Base-by-base conservation (phyloP, 2,329 filamentous ascomycete species). In the Fusarium sp. region DNA sequence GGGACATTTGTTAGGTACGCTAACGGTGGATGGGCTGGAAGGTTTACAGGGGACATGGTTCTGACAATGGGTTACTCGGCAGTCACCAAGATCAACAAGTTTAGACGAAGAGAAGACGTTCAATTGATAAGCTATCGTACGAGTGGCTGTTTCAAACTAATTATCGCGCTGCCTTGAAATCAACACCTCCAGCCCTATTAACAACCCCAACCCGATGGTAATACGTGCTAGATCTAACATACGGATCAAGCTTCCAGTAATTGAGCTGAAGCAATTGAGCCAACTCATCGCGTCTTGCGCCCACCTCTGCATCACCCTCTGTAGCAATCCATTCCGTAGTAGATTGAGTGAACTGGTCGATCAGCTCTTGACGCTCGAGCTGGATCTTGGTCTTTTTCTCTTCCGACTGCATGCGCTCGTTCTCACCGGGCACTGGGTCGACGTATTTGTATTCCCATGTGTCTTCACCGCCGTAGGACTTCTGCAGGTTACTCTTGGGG, bases 161-260 rank as follows among this genome's bases (percentile, higher is more conserved):
- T 43, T 64, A 73, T 37, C 54, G 58, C 14, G 70, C 70, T 26
- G 65, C 70, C 39, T 69, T 64, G 51, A 73, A 73, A 21, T 73
- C 65, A 0, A 73, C 70, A 14, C 55, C 53, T 6, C 70, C 70
- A 12, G 16, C 23, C n/a, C 56, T 37, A 23, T 61, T 66, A n/a
- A 70, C 25, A 13, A 67, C 68, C 9, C 70, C 70, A 11, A 41
- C 64, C 26, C 70, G 62, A 18, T 73, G 70, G 19, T 73, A 73
- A 26, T 73, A 73, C n/a, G 70, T 73, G 18, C 19, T 52, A 11
- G 89, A 88, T 34, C 91, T 82, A 19, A 92, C 76, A 75, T 89
- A 91, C 4, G 89, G 89, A 78, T 93, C 91, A 58, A 93, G 77
- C 65, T 86, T 82, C 91, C 91, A 93, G 79, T 92, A 93, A 63